Percentiles rank a stretch among this genome's conserved stretches.
These are phyloP conservation scores for Candolleomyces efflorescens DNA, from an alignment of 768 basidiomycete species.

Conservation along the genomic window DNA sequence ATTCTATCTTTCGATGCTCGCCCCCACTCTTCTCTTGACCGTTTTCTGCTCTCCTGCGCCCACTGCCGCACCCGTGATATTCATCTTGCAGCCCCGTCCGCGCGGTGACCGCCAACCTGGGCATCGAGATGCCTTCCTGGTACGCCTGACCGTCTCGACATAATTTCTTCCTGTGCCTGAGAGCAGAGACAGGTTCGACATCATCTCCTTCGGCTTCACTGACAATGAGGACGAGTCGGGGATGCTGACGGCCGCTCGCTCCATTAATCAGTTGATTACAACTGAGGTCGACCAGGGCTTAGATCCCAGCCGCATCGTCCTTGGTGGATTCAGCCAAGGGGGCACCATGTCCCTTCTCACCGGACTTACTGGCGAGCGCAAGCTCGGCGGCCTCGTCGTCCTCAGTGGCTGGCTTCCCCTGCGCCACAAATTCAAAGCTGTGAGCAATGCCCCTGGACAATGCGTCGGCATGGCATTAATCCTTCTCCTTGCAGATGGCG, in stretches of 20 bases:
- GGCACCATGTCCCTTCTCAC: slow-evolving; percentile 75
- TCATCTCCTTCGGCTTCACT: slow-evolving; percentile 59
- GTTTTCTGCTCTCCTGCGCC: neutral
- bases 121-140: slow-evolving; percentile 77
- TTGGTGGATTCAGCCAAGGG: slow-evolving; percentile 91
- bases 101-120: slow-evolving; percentile 71
- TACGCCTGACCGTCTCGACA: slow-evolving; percentile 22
- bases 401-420: slow-evolving; percentile 83
- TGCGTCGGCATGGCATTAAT: slow-evolving; percentile 1
- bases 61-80: slow-evolving; percentile 4
- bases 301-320: slow-evolving; percentile 63
- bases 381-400: slow-evolving; percentile 66
- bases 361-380: slow-evolving; percentile 61
- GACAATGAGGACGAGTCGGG: slow-evolving; percentile 70
- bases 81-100: slow-evolving; percentile 39
- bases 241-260: slow-evolving; percentile 60
- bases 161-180: slow-evolving; percentile 1
- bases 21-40: neutral
- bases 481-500: slow-evolving; percentile 44
- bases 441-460: slow-evolving; percentile 24
- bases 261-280: slow-evolving; percentile 66
- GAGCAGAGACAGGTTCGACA: slow-evolving; percentile 62
- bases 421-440: slow-evolving; percentile 58
- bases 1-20: neutral
- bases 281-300: slow-evolving; percentile 72